Base-by-base conservation (phyloP, 2,329 filamentous ascomycete genomes). In the Verticillium longisporum region DNA sequence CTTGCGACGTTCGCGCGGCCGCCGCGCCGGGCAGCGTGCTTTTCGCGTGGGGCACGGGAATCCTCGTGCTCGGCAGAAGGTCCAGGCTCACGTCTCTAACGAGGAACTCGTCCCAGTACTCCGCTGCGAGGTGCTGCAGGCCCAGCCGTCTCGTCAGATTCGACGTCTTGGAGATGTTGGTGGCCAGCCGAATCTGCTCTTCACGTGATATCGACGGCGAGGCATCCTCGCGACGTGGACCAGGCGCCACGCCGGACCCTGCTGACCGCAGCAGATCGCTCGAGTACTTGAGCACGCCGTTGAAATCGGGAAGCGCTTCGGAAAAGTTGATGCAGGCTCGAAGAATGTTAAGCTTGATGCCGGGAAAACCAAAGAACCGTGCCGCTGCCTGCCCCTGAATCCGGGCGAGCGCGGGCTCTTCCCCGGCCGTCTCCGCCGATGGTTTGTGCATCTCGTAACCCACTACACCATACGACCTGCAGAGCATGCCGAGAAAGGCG, bases 41-140 rank as follows among this genome's bases (percentile, higher is more conserved):
- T 64, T 79, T 83, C 2, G 81, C 78, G 68, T 92, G 90, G 6
- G 88, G 81, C 58, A 91, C 83, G 0, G 91, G 88, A 15, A 83
- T 82, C 65, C 84, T 82, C 11, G 82, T 81, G 53, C 79, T 75
- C 10, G 86, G 78, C 41, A 85, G 73, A 31, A 89, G 79, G 58
- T 92, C 85, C 54, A 96, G 78, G 60, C 88, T 84, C 67, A 96
- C 79, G 64, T 87, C 87, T 57, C 95, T 87, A 56, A 99, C 83
- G 9, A 99, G 79, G 68, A 98, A 98, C 69, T 97, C 92, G 72
- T 99, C 95, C 95, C 95, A 99, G 71, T 97, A 99, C 67, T 95
- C 90, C 6, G 92, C 92, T 59, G 87, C 82, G 53, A 94, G 75
- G 61, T 88, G 77, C 5, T 83, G 78, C 33, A 92, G 77, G 0